Evolutionary conservation across 2,329 filamentous ascomycete genomes (phyloP).

Genomic region (Parasarocladium wereldwijsianum): DNA sequence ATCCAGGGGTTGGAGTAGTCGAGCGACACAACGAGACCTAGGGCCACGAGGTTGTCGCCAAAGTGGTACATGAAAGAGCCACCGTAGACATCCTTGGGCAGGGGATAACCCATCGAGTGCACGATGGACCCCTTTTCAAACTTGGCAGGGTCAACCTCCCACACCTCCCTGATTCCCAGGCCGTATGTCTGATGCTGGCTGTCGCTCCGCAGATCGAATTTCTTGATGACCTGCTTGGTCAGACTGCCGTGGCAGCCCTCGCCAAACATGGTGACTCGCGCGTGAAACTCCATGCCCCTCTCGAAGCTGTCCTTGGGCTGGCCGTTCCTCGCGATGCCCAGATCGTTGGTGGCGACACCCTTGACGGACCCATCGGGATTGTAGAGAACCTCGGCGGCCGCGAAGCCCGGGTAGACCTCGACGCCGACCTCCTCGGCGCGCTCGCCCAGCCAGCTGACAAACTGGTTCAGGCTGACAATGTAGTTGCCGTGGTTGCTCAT

Average conservation of each 20-base stretch:
- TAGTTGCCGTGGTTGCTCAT: conserved; percentile 99
- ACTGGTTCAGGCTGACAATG: conserved; percentile 88
- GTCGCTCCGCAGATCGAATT: conserved; percentile 78
- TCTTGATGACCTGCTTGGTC: conserved; percentile 88
- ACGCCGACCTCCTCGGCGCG: conserved; percentile 93
- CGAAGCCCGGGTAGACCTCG: conserved; percentile 92
- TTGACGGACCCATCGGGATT: conserved; percentile 72
- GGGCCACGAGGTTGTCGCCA: conserved; percentile 85
- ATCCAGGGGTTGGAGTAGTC: conserved; percentile 97
- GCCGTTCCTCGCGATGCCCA: conserved; percentile 70
- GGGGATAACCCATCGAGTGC: conserved; percentile 86
- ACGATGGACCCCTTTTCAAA: conserved; percentile 75
- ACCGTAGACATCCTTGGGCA: conserved; percentile 81
- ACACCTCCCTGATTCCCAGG: conserved; percentile 89
- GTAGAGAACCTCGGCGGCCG: conserved; percentile 86
- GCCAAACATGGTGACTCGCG: conserved; percentile 75
- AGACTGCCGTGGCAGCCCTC: conserved; percentile 94
- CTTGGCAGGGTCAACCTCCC: conserved; percentile 89
- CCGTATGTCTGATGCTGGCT: conserved; percentile 93
- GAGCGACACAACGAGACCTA: conserved; percentile 82
- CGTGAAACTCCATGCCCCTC: conserved; percentile 96
- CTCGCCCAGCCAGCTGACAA: conserved; percentile 91
- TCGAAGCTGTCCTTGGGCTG: conserved; percentile 84
- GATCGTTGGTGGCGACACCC: conserved; percentile 90
- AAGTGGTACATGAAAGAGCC: conserved; percentile 99